Percentiles rank a stretch among this genome's conserved stretches.
phyloP scores from a whole-genome alignment of 257 asterid species.

The Nicotiana noctiflora region DNA sequence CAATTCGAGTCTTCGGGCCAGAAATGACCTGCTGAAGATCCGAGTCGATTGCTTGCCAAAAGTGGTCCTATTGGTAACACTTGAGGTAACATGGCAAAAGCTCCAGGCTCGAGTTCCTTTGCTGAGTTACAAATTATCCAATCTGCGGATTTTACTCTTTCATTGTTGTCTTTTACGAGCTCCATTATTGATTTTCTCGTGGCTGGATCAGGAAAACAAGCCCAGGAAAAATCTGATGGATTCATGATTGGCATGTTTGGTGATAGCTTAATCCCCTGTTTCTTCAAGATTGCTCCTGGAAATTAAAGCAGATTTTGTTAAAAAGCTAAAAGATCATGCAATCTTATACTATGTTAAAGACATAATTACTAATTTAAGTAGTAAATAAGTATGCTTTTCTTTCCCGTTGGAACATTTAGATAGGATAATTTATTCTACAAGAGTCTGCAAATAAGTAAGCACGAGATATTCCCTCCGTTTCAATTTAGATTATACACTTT shows the following conservation, averaged over 20 bases:
- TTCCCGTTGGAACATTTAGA: too few relatives aligned
- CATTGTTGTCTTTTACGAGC: neutral
- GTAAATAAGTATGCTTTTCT: too few relatives aligned
- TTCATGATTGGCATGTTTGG: conserved; percentile 43
- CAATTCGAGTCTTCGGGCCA: conserved; percentile 40
- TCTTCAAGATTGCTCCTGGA: conserved; percentile 32
- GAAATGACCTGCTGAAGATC: conserved; percentile 37
- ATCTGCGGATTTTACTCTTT: conserved; percentile 19
- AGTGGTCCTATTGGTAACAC: conserved; percentile 44
- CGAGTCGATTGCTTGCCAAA: conserved; percentile 38
- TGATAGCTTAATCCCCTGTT: conserved; percentile 33
- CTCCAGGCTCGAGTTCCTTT: conserved; percentile 38
- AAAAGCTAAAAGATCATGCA: neutral
- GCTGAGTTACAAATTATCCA: conserved; percentile 45
- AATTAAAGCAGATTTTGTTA: neutral
- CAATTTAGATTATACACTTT: too few relatives aligned
- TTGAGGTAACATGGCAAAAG: conserved; percentile 21
- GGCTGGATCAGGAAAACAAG: conserved; percentile 21
- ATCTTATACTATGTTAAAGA: too few relatives aligned
- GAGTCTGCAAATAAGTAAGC: too few relatives aligned
- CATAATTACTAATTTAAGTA: too few relatives aligned
- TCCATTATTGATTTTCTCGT: conserved; percentile 26
- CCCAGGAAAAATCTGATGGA: conserved; percentile 31
- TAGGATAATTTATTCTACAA: too few relatives aligned
- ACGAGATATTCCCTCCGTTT: too few relatives aligned